Base-by-base conservation (phyloP, 768 basidiomycete genomes). In the Clitopilus hobsonii region DNA sequence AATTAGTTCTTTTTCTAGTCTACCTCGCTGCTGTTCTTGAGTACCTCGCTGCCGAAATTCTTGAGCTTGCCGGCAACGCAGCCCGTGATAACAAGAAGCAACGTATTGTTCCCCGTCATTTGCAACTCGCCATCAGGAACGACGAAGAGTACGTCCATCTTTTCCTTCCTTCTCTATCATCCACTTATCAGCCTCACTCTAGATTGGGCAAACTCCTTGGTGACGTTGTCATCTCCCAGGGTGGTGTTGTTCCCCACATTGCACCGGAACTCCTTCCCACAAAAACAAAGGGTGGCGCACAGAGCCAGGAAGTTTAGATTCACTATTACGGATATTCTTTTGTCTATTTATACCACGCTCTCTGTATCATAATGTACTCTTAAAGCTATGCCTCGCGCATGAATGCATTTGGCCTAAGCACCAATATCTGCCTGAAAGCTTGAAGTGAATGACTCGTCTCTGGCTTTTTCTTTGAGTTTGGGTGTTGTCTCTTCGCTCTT, bases 221-320 rank as follows among this genome's bases (percentile, higher is more conserved):
- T 18, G 78, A 84, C 54, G 92, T 94, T 61, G 86, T 90, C 67
- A 94, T 94, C 76, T 91, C 89, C 22, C 91, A 94, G 69, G 92
- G 92, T 71, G 92, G 91, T 79, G 89, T 91, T 53, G 69, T 73
- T 6, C 70, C 69, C 38, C 71, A 71, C 56, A 71, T 72, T 24
- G 67, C 69, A 30, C 67, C 72, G 45, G 75, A 76, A 59, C 69
- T 76, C 1, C 63, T 76, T 49, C 75, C 75, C 23, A 67, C 70
- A 38, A 75, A 75, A 65, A 66, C 73, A 38, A 74, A 73, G 63
- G 69, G 64, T 32, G 56, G 58, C 16, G 71, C 70, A 61, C 36
- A 13, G 22, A 54, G 53, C 47, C 63, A 67, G 41, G 66, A 67
- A 58, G 58, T 61, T 18, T 67, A 64, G 60, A 61, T 10, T 27